Percentiles rank a stretch among this genome's conserved stretches.
Conservation (phyloP, 148 eudicot species). For the Dianthus caryophyllus region DNA sequence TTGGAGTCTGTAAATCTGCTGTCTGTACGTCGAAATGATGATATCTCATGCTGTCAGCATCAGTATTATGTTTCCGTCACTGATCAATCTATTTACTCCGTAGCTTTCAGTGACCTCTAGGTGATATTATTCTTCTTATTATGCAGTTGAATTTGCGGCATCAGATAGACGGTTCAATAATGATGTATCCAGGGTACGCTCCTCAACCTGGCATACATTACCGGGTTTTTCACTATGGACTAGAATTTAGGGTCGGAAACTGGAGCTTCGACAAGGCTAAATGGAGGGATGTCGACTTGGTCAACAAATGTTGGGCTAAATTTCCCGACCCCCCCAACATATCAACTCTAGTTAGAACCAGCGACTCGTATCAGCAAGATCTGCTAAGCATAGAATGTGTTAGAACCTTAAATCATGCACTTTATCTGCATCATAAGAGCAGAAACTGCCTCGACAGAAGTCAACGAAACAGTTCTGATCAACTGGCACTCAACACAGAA, state of each 20-base stretch:
- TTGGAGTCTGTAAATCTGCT: background rate
- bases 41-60: background rate
- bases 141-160: slow-evolving; percentile 83
- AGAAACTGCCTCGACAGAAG: slow-evolving; percentile 50
- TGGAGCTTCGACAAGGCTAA: slow-evolving; percentile 96
- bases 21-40: background rate
- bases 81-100: background rate
- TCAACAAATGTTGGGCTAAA: slow-evolving; percentile 79
- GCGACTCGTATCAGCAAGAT: slow-evolving; percentile 48
- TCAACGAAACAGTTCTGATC: slow-evolving; percentile 23
- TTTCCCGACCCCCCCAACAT: slow-evolving; percentile 92
- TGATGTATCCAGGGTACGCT: slow-evolving; percentile 80
- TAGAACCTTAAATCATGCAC: slow-evolving; percentile 62
- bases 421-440: slow-evolving; percentile 51
- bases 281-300: slow-evolving; percentile 64
- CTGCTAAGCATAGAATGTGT: slow-evolving; percentile 84
- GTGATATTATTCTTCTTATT: slow-evolving; percentile 1
- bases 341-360: slow-evolving; percentile 38
- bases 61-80: background rate
- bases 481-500: slow-evolving; percentile 22
- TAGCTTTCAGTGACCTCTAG: background rate
- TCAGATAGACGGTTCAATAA: slow-evolving; percentile 49
- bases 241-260: slow-evolving; percentile 58
- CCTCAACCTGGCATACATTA: slow-evolving; percentile 58
- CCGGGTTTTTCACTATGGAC: slow-evolving; percentile 83